Percentiles rank a stretch among this genome's conserved stretches.
These are phyloP conservation scores for Phytophthora fragariae DNA, from an alignment of 352 stramenopile species.

Conservation along the genomic window DNA sequence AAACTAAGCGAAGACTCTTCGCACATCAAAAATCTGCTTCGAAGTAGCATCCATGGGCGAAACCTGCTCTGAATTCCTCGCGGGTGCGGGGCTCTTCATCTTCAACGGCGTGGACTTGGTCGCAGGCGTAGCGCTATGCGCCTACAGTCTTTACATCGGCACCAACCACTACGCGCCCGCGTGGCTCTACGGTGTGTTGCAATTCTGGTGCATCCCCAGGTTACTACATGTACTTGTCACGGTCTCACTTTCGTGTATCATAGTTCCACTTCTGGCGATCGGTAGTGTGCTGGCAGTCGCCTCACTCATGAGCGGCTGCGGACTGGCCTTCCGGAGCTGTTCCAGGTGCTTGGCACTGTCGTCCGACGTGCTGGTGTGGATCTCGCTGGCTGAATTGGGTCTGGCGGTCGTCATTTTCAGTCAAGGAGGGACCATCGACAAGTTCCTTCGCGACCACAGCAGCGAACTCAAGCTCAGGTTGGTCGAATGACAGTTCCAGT, in stretches of 20 bases:
- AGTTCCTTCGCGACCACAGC: conserved; percentile 76
- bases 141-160: conserved; percentile 75
- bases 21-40: background rate
- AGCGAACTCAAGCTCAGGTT: conserved; percentile 73
- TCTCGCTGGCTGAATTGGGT: conserved; percentile 75
- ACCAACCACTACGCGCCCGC: conserved; percentile 70
- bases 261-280: conserved; percentile 64
- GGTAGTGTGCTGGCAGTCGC: conserved; percentile 61
- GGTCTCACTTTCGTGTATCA: conserved; percentile 7
- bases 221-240: background rate
- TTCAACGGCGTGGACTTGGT: conserved; percentile 84
- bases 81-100: conserved; percentile 67
- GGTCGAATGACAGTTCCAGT: background rate
- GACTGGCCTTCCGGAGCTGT: conserved; percentile 54
- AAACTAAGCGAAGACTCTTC: background rate
- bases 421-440: conserved; percentile 66
- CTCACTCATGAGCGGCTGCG: conserved; percentile 74
- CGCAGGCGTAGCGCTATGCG: conserved; percentile 61
- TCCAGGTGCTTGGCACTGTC: conserved; percentile 61
- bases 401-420: conserved; percentile 83
- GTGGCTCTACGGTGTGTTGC: conserved; percentile 69
- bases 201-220: background rate
- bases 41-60: conserved; percentile 24
- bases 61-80: conserved; percentile 56
- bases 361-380: conserved; percentile 60